These are phyloP conservation scores for Xerocomus spinulosus DNA, from an alignment of 768 basidiomycete genomes.

Conservation along the genomic window DNA sequence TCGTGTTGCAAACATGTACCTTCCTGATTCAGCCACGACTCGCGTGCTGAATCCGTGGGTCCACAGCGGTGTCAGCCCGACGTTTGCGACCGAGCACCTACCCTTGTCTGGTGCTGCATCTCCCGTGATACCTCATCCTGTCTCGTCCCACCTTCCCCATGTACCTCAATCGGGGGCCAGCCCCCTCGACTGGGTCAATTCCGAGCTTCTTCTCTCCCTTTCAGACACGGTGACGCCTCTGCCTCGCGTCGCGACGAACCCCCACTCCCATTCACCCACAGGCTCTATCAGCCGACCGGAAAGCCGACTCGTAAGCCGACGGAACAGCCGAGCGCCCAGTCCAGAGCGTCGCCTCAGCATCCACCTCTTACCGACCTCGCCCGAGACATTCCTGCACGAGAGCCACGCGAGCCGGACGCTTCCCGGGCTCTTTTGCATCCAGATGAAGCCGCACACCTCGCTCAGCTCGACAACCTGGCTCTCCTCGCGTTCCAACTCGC, in stretches of 20 bases:
- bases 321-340: slow-evolving; percentile 49
- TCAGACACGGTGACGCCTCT: slow-evolving; percentile 34
- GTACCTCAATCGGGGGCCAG: slow-evolving; percentile 40
- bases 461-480: slow-evolving; percentile 43
- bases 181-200: slow-evolving; percentile 77
- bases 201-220: slow-evolving; percentile 72
- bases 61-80: slow-evolving; percentile 38
- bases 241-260: slow-evolving; percentile 13
- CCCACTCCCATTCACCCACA: slow-evolving; percentile 19
- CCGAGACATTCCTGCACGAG: slow-evolving; percentile 52
- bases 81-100: slow-evolving; percentile 17
- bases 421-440: slow-evolving; percentile 49
- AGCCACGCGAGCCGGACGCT: slow-evolving; percentile 47
- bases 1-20: slow-evolving; percentile 74
- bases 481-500: slow-evolving; percentile 34
- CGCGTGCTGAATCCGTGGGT: slow-evolving; percentile 66
- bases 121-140: slow-evolving; percentile 35
- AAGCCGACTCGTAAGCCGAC: slow-evolving; percentile 31
- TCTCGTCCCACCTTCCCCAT: slow-evolving; percentile 33
- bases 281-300: slow-evolving; percentile 25
- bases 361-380: slow-evolving; percentile 18
- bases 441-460: slow-evolving; percentile 58
- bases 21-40: slow-evolving; percentile 58
- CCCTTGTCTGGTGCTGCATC: slow-evolving; percentile 32
- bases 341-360: slow-evolving; percentile 42